Percentiles rank a stretch among this genome's conserved stretches.
Evolutionary conservation across 257 asterid genomes (phyloP).

Genomic region (Solanum clarkiae): DNA sequence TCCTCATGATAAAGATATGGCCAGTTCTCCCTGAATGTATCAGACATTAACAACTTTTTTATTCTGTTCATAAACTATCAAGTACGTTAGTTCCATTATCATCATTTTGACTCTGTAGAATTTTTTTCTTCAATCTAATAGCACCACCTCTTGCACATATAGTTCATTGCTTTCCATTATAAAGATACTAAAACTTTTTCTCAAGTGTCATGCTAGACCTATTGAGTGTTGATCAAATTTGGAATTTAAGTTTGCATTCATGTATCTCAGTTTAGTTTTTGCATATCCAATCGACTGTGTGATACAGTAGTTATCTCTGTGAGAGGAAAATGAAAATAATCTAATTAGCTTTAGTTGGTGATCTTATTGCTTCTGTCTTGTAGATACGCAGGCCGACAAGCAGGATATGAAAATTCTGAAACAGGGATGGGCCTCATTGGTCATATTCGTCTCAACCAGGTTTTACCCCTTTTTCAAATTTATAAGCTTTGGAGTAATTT

Average conservation of each 20-base stretch:
- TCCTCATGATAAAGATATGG: not conserved
- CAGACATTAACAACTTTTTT: not conserved
- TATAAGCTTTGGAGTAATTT: not conserved
- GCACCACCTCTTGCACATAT: not conserved
- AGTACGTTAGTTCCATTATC: not conserved
- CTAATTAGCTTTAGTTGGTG: not conserved
- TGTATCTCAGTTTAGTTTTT: not conserved
- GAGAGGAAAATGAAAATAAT: not conserved
- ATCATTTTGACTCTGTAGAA: not conserved
- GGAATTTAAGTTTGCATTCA: not conserved
- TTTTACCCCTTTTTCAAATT: constrained; percentile 7
- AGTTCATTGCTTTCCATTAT: not conserved
- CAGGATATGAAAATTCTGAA: constrained; percentile 24
- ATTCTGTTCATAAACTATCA: not conserved
- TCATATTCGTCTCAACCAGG: constrained; percentile 87
- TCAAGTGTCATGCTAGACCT: not conserved
- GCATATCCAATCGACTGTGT: not conserved
- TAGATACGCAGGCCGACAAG: constrained; percentile 54
- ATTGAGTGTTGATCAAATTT: not conserved
- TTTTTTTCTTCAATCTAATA: not conserved
- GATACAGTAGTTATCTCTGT: not conserved
- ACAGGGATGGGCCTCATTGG: constrained; percentile 63
- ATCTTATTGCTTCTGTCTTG: constrained; percentile 1
- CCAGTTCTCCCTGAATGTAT: not conserved
- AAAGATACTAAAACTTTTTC: not conserved